Evolutionary conservation across 2,329 filamentous ascomycete species (phyloP).

Genomic region (Aspergillus pseudoviridinutans): DNA sequence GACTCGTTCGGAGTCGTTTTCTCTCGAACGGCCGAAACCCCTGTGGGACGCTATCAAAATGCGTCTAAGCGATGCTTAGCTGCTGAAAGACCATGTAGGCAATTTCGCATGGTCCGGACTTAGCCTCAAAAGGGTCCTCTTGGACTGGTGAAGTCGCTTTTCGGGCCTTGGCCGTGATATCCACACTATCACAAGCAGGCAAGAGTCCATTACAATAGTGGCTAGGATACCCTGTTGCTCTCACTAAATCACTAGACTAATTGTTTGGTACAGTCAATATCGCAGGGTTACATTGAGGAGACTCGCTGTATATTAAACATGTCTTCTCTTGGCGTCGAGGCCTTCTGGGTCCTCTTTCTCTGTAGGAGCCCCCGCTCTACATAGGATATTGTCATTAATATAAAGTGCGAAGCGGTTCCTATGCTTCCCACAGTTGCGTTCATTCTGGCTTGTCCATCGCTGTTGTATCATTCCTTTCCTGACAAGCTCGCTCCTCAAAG

Average conservation of each 20-base stretch:
- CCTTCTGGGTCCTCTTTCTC: neutral
- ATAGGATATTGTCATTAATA: neutral
- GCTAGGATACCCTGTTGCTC: neutral
- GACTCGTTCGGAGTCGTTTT: neutral
- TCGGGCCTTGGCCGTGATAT: neutral
- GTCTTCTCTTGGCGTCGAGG: neutral
- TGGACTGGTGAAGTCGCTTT: neutral
- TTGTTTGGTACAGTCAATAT: neutral
- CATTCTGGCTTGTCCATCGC: neutral
- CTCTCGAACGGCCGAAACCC: neutral
- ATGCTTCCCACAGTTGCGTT: neutral
- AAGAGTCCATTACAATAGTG: neutral
- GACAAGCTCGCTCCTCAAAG: neutral
- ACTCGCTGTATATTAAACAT: neutral
- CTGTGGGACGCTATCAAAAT: neutral
- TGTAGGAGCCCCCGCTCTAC: neutral
- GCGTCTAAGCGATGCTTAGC: neutral
- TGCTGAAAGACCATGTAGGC: neutral
- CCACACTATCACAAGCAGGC: neutral
- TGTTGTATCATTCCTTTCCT: neutral
- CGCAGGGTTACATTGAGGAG: neutral
- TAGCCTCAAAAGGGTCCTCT: neutral
- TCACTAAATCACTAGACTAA: neutral
- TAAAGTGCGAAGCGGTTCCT: neutral
- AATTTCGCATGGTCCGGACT: neutral